phyloP scores from a whole-genome alignment of 1,139 yeast genomes.

The Pichiaceae sp. region DNA sequence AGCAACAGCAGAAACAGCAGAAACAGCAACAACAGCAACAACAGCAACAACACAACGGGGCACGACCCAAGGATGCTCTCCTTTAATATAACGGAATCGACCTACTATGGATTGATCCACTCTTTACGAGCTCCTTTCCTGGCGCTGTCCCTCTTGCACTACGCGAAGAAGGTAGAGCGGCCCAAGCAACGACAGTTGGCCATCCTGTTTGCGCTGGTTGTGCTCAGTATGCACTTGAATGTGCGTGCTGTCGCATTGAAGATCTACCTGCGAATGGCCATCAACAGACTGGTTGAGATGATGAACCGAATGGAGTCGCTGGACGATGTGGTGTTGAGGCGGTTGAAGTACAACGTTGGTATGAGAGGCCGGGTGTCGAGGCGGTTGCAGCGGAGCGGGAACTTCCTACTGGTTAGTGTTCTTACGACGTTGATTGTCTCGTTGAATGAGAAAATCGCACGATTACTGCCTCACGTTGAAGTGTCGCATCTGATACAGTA shows the following conservation, averaged over 20 bases:
- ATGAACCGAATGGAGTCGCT: conserved; percentile 8
- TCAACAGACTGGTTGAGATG: conserved; percentile 10
- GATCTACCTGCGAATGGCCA: conserved; percentile 10
- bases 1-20: too few relatives aligned
- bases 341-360: conserved; percentile 4
- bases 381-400: conserved; percentile 7
- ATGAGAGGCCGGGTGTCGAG: conserved; percentile 1
- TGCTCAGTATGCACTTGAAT: conserved; percentile 10
- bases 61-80: too few relatives aligned
- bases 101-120: conserved; percentile 16
- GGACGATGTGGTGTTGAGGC: conserved; percentile 9
- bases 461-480: conserved; percentile 11
- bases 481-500: conserved; percentile 13
- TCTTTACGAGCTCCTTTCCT: conserved; percentile 13
- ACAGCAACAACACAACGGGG: too few relatives aligned
- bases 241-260: conserved; percentile 10
- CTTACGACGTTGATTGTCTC: conserved; percentile 13
- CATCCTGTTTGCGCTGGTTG: conserved; percentile 7
- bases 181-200: conserved; percentile 4
- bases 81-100: conserved; percentile 10
- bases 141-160: conserved; percentile 11
- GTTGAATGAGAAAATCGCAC: conserved; percentile 10
- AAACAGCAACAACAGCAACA: too few relatives aligned
- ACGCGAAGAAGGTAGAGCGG: conserved; percentile 6
- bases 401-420: conserved; percentile 8